Conservation (phyloP, 108 stramenopile species). For the Chaetoceros muelleri region DNA sequence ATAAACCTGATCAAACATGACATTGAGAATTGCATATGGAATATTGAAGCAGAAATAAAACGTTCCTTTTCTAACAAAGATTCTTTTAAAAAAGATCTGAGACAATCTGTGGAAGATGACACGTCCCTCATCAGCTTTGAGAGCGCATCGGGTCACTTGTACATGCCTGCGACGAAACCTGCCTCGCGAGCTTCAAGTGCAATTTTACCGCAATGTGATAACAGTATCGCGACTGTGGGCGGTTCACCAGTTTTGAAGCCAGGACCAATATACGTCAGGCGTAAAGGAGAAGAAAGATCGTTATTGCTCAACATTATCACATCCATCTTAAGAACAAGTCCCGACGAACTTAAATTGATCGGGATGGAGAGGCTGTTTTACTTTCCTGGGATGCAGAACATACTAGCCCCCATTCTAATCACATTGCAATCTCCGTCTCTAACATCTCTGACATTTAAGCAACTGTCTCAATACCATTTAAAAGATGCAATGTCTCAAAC, state of each 20-base stretch:
- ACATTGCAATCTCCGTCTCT: background rate
- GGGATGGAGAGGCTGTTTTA: background rate
- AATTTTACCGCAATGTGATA: too few species aligned
- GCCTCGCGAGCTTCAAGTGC: background rate
- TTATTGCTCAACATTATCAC: background rate
- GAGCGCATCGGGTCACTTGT: background rate
- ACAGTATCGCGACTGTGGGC: too few species aligned
- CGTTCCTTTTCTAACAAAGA: background rate
- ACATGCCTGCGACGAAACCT: background rate
- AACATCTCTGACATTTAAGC: background rate
- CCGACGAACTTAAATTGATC: background rate
- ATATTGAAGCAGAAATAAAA: constrained; percentile 4
- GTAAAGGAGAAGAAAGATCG: background rate
- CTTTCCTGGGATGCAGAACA: background rate
- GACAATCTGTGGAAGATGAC: background rate
- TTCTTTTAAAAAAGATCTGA: background rate
- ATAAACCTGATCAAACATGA: constrained; percentile 1
- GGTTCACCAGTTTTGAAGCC: background rate
- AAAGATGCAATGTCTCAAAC: background rate
- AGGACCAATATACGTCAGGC: background rate
- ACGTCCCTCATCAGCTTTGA: background rate
- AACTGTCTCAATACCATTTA: background rate
- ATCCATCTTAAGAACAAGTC: background rate
- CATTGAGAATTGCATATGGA: constrained; percentile 2
- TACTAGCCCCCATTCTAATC: background rate